Conservation (phyloP, 371 early-diverging fungal genomes). For the Batrachochytrium dendrobatidis region DNA sequence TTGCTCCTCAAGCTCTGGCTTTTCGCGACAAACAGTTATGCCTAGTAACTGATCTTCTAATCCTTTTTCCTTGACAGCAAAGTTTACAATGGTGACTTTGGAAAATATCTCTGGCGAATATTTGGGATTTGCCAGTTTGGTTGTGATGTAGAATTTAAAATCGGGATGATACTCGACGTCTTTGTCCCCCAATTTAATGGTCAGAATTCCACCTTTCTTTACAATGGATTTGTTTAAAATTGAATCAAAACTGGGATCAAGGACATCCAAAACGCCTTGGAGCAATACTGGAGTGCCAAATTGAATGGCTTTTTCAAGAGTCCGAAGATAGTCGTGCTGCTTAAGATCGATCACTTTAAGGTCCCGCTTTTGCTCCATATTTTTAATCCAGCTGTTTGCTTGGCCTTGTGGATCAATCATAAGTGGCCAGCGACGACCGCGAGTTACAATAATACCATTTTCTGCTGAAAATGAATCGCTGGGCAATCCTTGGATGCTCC, state of each 20-base stretch:
- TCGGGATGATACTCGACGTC: slow-evolving; percentile 49
- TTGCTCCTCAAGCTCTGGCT: slow-evolving; percentile 51
- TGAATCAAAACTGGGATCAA: slow-evolving; percentile 44
- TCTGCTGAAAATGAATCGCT: slow-evolving; percentile 45
- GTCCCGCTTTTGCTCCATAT: slow-evolving; percentile 37
- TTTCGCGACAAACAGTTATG: slow-evolving; percentile 42
- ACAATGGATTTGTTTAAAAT: slow-evolving; percentile 44
- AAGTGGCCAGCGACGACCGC: slow-evolving; percentile 47
- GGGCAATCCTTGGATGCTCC: slow-evolving; percentile 50
- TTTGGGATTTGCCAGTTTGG: slow-evolving; percentile 47
- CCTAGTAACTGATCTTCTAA: slow-evolving; percentile 51
- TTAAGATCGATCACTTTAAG: slow-evolving; percentile 46
- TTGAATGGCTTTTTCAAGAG: slow-evolving; percentile 44
- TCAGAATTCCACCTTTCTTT: slow-evolving; percentile 39
- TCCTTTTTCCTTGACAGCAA: slow-evolving; percentile 51
- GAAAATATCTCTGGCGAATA: slow-evolving; percentile 51
- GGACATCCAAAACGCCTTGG: slow-evolving; percentile 39
- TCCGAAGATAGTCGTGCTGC: slow-evolving; percentile 40
- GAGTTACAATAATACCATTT: slow-evolving; percentile 50
- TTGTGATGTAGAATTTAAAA: slow-evolving; percentile 46
- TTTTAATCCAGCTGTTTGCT: slow-evolving; percentile 48
- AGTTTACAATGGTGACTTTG: slow-evolving; percentile 51
- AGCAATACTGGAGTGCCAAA: slow-evolving; percentile 44
- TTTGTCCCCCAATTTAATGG: slow-evolving; percentile 46
- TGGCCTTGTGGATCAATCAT: slow-evolving; percentile 54